Conservation (phyloP, 306 rosid genomes). For the Prunus dulcis region DNA sequence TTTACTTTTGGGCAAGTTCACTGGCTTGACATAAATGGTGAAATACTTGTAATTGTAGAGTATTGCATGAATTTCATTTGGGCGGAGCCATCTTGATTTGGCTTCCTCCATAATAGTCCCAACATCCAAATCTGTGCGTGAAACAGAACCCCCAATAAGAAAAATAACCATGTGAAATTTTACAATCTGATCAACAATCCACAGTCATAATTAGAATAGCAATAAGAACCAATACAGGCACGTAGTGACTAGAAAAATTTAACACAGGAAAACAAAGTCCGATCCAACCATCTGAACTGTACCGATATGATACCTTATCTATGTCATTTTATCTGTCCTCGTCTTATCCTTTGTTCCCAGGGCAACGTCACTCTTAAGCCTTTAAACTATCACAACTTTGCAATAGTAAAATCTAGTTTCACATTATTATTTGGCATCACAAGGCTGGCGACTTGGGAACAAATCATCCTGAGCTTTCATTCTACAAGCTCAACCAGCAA, state of each 20-base stretch:
- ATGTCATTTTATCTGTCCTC: background rate
- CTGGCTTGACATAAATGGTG: conserved; percentile 74
- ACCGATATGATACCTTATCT: background rate
- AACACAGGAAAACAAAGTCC: background rate
- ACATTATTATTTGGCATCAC: background rate
- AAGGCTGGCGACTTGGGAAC: background rate
- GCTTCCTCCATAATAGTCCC: conserved; percentile 69
- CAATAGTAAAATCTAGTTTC: background rate
- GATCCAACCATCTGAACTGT: background rate
- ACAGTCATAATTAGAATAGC: background rate
- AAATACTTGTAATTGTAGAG: conserved; percentile 79
- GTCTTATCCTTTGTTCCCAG: background rate
- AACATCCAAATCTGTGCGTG: conserved; percentile 70
- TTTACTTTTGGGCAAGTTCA: conserved; percentile 81
- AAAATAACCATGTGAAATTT: conserved; percentile 11
- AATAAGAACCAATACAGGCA: background rate
- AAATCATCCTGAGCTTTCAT: background rate
- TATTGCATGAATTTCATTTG: conserved; percentile 91
- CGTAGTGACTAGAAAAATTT: background rate
- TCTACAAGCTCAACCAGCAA: background rate
- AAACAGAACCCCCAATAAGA: conserved; percentile 21
- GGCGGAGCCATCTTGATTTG: conserved; percentile 86
- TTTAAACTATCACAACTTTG: background rate
- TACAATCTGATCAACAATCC: background rate
- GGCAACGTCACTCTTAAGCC: background rate